Base-by-base conservation (phyloP, 352 stramenopile genomes). In the Pythium volutum region DNA sequence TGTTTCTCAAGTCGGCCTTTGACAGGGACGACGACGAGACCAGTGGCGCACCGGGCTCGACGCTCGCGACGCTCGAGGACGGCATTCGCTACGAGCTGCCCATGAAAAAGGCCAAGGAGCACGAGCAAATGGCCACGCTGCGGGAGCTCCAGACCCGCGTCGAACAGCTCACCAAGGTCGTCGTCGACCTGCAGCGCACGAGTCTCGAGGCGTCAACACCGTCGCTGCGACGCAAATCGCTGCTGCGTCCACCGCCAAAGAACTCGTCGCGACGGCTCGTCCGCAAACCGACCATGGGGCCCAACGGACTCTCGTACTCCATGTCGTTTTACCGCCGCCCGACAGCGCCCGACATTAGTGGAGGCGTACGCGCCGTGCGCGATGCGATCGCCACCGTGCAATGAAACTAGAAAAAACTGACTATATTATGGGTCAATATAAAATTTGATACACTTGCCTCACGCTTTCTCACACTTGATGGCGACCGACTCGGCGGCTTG, bases 71-170 rank as follows among this genome's bases (percentile, higher is more conserved):
- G 3, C 55, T 87, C 38, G 72, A 84, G 26, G 73, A 86, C 51
- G 77, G 74, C 4, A 74, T 86, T 51, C 77, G 77, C n/a, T 87
- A 87, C 47, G 77, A 84, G 56, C 56, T 74, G 6, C 75, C 75
- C 4, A 66, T 67, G 34, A 82, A 80, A 31, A 75, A 71, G 10
- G 62, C 53, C 23, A 66, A 71, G 34, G 55, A 71, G 57, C 54
- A 69, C 15, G 34, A 67, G 36, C 34, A 69, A 55, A 20, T 61
- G 59, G 22, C 54, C 34, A 41, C 43, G 27, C 29, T 87, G 16
- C 59, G 56, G 18, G 73, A 82, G 5, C 64, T 87, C 5, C 65
- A 71, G 26, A 45, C 55, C n/a, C 73, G 76, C 39, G 69, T 84
- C 8, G 51, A 80, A 45, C 66, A 79, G 51, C 71, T 87, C 33